These are phyloP conservation scores for Eucalyptus lansdowneana DNA, from an alignment of 345 rosid genomes.

Conservation along the genomic window DNA sequence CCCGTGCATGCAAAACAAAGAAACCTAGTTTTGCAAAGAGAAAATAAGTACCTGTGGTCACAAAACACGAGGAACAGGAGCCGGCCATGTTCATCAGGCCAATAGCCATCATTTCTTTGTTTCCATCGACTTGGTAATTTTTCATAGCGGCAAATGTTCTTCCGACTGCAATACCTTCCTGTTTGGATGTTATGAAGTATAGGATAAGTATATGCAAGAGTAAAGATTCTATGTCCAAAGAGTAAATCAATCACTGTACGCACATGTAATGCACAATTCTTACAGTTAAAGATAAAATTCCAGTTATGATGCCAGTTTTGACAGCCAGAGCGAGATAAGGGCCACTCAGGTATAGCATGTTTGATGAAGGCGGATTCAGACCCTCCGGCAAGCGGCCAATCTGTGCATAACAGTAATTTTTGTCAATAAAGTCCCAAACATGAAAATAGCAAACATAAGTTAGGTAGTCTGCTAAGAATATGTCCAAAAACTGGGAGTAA, in stretches of 20 bases:
- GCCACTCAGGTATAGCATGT: slow-evolving; percentile 60
- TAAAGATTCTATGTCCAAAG: not conserved
- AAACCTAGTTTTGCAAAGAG: not conserved
- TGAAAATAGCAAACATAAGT: not conserved
- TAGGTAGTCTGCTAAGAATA: not conserved
- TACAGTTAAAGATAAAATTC: slow-evolving; percentile 84
- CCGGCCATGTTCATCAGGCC: slow-evolving; percentile 97
- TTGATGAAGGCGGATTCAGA: slow-evolving; percentile 83
- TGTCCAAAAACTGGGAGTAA: not conserved
- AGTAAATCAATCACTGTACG: not conserved
- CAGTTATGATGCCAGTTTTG: slow-evolving; percentile 85
- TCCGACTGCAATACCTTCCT: slow-evolving; percentile 99
- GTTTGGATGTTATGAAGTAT: not conserved
- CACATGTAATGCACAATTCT: slow-evolving; percentile 1
- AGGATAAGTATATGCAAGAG: not conserved
- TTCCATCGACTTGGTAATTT: slow-evolving; percentile 91
- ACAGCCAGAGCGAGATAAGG: slow-evolving; percentile 51
- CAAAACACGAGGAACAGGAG: slow-evolving; percentile 86
- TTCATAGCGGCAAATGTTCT: slow-evolving; percentile 84
- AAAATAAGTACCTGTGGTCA: slow-evolving; percentile 52
- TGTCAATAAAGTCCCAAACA: not conserved
- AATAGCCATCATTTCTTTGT: slow-evolving; percentile 98
- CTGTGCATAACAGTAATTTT: slow-evolving; percentile 12
- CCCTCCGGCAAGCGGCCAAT: slow-evolving; percentile 92
- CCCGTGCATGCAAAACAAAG: not conserved